Conservation (phyloP, 257 asterid genomes). For the Przewalskia tangutica region DNA sequence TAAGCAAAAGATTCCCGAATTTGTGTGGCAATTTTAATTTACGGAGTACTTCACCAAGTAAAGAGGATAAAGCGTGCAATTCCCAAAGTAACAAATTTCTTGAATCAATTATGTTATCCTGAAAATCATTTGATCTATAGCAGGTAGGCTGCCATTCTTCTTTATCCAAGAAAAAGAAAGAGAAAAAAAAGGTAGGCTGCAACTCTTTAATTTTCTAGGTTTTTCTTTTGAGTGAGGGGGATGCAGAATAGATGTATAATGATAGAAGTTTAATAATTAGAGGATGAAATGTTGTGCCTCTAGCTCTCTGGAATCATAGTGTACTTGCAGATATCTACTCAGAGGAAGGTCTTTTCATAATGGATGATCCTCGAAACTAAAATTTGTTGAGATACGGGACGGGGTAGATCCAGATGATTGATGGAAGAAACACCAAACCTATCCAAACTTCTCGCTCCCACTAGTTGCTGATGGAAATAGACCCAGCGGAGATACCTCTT, state of each 20-base stretch:
- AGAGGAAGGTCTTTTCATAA: background rate
- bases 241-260: background rate
- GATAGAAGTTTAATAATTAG: background rate
- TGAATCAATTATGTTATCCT: background rate
- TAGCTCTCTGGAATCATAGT: background rate
- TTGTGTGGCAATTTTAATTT: background rate
- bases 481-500: background rate
- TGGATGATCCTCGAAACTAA: background rate
- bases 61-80: background rate
- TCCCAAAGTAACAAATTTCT: background rate
- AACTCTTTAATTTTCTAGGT: background rate
- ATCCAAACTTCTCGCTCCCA: background rate
- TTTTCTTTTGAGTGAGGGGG: background rate
- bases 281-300: background rate
- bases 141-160: background rate
- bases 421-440: background rate
- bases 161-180: background rate
- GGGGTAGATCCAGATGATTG: background rate
- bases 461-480: background rate
- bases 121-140: background rate
- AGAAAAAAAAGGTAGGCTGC: background rate
- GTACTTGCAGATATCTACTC: background rate
- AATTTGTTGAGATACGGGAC: background rate
- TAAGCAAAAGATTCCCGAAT: background rate
- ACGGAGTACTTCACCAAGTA: background rate